Conservation (phyloP, 1,284 basidiomycete genomes). For the Moesziomyces globuligerus region DNA sequence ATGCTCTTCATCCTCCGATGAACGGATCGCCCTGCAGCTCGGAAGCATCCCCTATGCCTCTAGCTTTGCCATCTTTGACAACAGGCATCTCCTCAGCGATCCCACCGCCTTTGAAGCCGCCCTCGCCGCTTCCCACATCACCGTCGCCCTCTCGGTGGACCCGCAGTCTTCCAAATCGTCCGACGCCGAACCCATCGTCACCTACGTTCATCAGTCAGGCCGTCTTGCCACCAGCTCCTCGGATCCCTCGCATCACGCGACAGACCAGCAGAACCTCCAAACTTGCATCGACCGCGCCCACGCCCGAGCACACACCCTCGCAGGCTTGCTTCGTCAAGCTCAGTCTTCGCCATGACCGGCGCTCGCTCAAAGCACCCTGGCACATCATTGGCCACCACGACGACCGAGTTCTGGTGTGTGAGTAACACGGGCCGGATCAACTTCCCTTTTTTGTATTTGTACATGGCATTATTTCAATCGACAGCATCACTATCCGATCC, state of each 20-base stretch:
- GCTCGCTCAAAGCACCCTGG: no score
- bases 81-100: constrained; percentile 79
- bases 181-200: constrained; percentile 11
- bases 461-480: constrained; percentile 10
- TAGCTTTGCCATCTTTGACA: constrained; percentile 83
- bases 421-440: no score
- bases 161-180: constrained; percentile 9
- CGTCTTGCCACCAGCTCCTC: constrained; percentile 18
- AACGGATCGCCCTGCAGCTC: constrained; percentile 71
- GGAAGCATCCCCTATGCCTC: constrained; percentile 73
- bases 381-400: no score
- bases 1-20: constrained; percentile 73
- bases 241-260: neutral
- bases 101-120: constrained; percentile 90
- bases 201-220: constrained; percentile 37
- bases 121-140: constrained; percentile 70
- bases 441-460: constrained; percentile 29
- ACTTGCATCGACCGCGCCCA: constrained; percentile 33
- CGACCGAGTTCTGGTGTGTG: no score
- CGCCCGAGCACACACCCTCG: constrained; percentile 18
- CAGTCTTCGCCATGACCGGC: constrained; percentile 4
- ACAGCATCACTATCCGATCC: constrained; percentile 8
- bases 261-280: constrained; percentile 35
- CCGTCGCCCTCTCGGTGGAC: constrained; percentile 40
- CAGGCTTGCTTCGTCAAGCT: constrained; percentile 16